Percentiles rank a stretch among this genome's conserved stretches.
Evolutionary conservation across 2,329 filamentous ascomycete genomes (phyloP).

Genomic region (Monilinia vaccinii-corymbosi): DNA sequence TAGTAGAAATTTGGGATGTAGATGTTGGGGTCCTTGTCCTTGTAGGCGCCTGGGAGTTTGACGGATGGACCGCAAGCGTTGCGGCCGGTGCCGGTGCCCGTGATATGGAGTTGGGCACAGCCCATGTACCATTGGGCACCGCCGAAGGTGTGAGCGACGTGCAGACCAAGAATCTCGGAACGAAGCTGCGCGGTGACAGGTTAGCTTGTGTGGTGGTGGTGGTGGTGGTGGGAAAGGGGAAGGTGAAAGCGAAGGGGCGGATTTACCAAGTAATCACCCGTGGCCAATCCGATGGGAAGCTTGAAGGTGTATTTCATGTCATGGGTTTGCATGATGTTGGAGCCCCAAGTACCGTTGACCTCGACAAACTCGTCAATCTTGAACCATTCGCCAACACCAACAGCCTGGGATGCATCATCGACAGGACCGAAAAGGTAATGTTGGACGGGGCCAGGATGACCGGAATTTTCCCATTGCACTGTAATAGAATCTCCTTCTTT

Average conservation of each 20-base stretch:
- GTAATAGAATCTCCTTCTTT: slow-evolving; percentile 31
- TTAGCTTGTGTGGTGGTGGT: neutral
- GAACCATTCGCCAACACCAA: slow-evolving; percentile 28
- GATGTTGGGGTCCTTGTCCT: slow-evolving; percentile 17
- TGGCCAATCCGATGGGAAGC: slow-evolving; percentile 17
- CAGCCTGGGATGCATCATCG: slow-evolving; percentile 21
- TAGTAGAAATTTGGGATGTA: slow-evolving; percentile 22
- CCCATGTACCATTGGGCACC: slow-evolving; percentile 23
- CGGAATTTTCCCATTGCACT: slow-evolving; percentile 33
- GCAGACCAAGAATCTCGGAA: slow-evolving; percentile 24
- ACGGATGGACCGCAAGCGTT: slow-evolving; percentile 17
- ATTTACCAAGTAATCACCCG: slow-evolving; percentile 21
- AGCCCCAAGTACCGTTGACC: slow-evolving; percentile 27
- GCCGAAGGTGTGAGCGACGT: slow-evolving; percentile 18
- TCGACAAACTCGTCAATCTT: slow-evolving; percentile 28
- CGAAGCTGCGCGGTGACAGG: slow-evolving; percentile 12
- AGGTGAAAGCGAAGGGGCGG: too few species aligned
- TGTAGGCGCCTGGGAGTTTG: slow-evolving; percentile 21
- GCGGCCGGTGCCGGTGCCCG: slow-evolving; percentile 12
- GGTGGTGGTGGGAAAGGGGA: neutral
- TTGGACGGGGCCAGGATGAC: slow-evolving; percentile 33
- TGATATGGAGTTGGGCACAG: slow-evolving; percentile 22
- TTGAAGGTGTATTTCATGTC: slow-evolving; percentile 23
- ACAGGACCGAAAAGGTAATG: slow-evolving; percentile 32
- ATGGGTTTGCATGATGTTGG: slow-evolving; percentile 23